Conservation (phyloP, 1,284 basidiomycete genomes). For the Athelia sp. region DNA sequence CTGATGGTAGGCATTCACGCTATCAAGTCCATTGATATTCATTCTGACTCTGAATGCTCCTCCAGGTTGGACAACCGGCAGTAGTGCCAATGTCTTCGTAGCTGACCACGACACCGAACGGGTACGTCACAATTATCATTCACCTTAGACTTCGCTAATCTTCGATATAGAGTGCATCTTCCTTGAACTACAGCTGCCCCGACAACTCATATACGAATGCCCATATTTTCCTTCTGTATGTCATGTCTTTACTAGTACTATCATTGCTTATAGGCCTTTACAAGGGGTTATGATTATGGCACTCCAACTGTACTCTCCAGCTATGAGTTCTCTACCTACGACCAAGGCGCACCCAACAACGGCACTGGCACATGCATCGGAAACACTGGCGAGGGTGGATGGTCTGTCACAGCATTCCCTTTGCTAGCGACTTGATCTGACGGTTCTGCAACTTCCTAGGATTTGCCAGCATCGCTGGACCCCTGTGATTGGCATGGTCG, state of each 20-base stretch:
- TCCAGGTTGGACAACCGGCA: constrained; percentile 52
- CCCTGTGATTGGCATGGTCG: constrained; percentile 56
- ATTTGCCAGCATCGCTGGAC: constrained; percentile 61
- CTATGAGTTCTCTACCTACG: constrained; percentile 45
- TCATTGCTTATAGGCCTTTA: too few species aligned
- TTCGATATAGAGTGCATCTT: constrained; percentile 38
- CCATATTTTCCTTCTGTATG: constrained; percentile 37
- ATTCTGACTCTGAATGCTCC: not conserved
- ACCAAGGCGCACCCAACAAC: constrained; percentile 53
- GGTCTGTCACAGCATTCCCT: constrained; percentile 18
- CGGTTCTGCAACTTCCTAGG: too few species aligned
- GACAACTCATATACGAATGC: constrained; percentile 61
- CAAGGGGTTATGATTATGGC: constrained; percentile 54
- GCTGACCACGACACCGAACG: constrained; percentile 69
- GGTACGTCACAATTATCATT: constrained; percentile 21
- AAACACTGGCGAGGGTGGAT: constrained; percentile 47
- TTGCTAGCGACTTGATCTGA: too few species aligned
- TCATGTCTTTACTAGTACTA: too few species aligned
- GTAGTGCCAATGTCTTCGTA: constrained; percentile 60
- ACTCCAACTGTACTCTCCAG: constrained; percentile 61
- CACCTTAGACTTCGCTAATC: not conserved
- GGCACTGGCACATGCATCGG: constrained; percentile 49
- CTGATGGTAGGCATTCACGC: constrained; percentile 29
- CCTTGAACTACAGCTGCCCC: constrained; percentile 54
- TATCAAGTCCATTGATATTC: not conserved